Evolutionary conservation across 208 protist genomes (phyloP).

Genomic region (Trypanosoma mega): DNA sequence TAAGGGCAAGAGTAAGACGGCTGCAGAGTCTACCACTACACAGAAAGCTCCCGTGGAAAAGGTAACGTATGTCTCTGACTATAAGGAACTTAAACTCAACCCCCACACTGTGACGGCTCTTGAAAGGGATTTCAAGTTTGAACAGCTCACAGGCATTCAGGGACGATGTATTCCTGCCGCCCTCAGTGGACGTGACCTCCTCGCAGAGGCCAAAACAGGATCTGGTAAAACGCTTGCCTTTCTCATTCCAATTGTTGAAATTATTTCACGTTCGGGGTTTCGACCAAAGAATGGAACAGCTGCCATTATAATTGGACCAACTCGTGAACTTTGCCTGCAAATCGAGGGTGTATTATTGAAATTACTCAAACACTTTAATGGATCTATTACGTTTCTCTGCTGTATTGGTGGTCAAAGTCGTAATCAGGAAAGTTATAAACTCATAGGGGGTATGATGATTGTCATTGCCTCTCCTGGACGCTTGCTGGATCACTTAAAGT

Average conservation of each 20-base stretch:
- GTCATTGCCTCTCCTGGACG: constrained; percentile 92
- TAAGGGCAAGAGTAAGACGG: no score
- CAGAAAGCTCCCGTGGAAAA: constrained; percentile 21
- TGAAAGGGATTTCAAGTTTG: constrained; percentile 93
- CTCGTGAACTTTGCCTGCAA: constrained; percentile 98
- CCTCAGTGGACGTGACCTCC: constrained; percentile 84
- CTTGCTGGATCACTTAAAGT: constrained; percentile 98
- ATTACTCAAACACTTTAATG: constrained; percentile 92
- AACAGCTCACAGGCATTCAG: constrained; percentile 96
- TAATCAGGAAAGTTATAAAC: constrained; percentile 88
- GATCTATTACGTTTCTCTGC: constrained; percentile 86
- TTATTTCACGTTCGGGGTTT: constrained; percentile 95
- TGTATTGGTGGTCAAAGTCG: constrained; percentile 91
- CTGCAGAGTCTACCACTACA: neutral
- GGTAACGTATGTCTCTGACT: constrained; percentile 65
- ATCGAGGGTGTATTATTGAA: constrained; percentile 96
- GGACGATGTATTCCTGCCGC: constrained; percentile 87
- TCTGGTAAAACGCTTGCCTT: constrained; percentile 98
- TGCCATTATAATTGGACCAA: constrained; percentile 98
- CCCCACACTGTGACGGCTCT: constrained; percentile 77
- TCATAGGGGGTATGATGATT: constrained; percentile 88
- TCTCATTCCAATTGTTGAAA: constrained; percentile 98
- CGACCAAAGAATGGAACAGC: constrained; percentile 96
- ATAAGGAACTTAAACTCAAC: constrained; percentile 85
- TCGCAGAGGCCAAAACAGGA: constrained; percentile 94